These are phyloP conservation scores for Sporothrix pallida DNA, from an alignment of 2,329 filamentous ascomycete genomes.

Conservation along the genomic window DNA sequence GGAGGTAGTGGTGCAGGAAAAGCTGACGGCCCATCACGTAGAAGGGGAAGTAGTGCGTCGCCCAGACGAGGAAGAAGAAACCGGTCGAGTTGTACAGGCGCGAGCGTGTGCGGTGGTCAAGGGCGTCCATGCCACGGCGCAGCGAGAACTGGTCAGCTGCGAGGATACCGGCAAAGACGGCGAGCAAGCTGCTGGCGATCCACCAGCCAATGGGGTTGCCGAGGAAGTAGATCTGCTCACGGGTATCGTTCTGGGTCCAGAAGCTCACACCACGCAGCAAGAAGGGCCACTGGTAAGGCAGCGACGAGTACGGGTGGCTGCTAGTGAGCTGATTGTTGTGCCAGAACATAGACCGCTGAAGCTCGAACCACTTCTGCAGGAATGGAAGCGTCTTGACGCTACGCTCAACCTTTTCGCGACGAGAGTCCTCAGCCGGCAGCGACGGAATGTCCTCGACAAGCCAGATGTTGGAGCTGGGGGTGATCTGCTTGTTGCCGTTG, in stretches of 20 bases:
- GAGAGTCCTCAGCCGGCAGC: conserved; percentile 71
- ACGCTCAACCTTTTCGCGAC: conserved; percentile 75
- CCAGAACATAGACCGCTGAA: conserved; percentile 98
- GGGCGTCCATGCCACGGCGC: conserved; percentile 87
- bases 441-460: conserved; percentile 89
- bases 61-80: conserved; percentile 99
- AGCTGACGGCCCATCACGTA: conserved; percentile 97
- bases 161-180: conserved; percentile 90
- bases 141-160: conserved; percentile 92
- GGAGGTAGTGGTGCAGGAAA: conserved; percentile 97
- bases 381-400: conserved; percentile 86
- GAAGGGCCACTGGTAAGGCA: conserved; percentile 98
- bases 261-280: conserved; percentile 96
- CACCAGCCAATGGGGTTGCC: conserved; percentile 98
- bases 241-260: conserved; percentile 96
- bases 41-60: conserved; percentile 96
- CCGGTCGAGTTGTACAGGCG: conserved; percentile 98
- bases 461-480: conserved; percentile 92
- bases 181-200: conserved; percentile 88
- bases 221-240: conserved; percentile 97
- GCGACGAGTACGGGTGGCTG: conserved; percentile 93
- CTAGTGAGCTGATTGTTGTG: conserved; percentile 98
- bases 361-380: conserved; percentile 91
- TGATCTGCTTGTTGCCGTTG: conserved; percentile 97
- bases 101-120: conserved; percentile 90